Conservation (phyloP, 495 filamentous ascomycete species). For the Chaetomidium leptoderma region DNA sequence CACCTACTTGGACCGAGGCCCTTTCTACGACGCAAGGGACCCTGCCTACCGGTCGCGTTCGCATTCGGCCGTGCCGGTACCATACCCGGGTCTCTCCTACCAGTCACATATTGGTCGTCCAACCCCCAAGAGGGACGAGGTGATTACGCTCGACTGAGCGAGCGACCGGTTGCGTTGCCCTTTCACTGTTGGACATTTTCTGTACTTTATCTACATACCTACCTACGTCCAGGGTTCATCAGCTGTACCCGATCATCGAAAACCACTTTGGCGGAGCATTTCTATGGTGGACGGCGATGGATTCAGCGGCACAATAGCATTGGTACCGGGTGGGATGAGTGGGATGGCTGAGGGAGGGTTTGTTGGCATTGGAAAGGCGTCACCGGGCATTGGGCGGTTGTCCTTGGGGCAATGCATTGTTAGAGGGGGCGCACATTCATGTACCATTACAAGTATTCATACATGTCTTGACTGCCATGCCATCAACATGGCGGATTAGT, state of each 20-base stretch:
- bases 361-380: constrained; percentile 15
- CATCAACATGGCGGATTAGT: background rate
- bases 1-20: background rate
- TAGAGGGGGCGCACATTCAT: background rate
- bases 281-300: background rate
- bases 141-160: constrained; percentile 13
- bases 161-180: background rate
- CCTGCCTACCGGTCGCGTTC: constrained; percentile 7
- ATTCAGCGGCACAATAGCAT: background rate
- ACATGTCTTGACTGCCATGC: background rate
- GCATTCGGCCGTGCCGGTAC: constrained; percentile 1
- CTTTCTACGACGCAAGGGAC: background rate
- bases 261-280: background rate
- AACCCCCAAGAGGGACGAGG: constrained; percentile 2
- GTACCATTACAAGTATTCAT: background rate
- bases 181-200: background rate
- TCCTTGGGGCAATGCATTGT: background rate
- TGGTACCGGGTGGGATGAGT: background rate
- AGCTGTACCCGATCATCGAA: background rate
- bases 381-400: constrained; percentile 9
- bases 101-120: constrained; percentile 1
- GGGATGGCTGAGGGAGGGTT: background rate
- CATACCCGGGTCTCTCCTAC: constrained; percentile 1
- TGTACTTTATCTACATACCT: background rate
- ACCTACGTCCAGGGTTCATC: background rate